Evolutionary conservation across 352 stramenopile species (phyloP), one percentile per base, ranked within the genome.

Genomic region (Pythium coloratum): DNA sequence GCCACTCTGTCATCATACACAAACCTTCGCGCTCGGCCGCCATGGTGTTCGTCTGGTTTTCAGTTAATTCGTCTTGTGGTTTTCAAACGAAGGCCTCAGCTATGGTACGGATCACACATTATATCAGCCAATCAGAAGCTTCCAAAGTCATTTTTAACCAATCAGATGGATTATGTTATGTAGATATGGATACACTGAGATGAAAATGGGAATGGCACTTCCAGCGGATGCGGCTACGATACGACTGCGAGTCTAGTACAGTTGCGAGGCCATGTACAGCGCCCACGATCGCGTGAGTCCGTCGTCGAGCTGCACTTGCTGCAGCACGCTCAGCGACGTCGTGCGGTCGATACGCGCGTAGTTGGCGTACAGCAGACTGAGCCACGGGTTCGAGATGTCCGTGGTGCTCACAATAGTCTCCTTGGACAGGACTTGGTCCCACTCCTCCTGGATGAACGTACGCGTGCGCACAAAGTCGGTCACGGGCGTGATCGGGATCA

Each of bases 271-370:
- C 66, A 86, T 83, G 75, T 94, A 94, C 18, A 94, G 68, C 18
- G 86, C 86, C 86, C 86, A 94, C 20, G 86, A 91, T n/a, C 77
- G 82, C 24, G 86, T 88, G 51, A 94, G 81, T 0, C 86, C 86
- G 61, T 92, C 76, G 73, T 91, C 85, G 71, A 94, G 79, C 6
- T 73, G 61, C 49, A 72, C 78, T 18, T 82, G 71, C 67, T 87
- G 77, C 55, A 94, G 82, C 62, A 86, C 78, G 1, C 66, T 44
- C n/a, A 92, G 55, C 0, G 84, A 77, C 3, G 59, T 51, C 0
- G 64, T 55, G 54, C 73, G 76, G 62, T 70, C 57, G 64, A 92
- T 54, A 7, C 72, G 75, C 50, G 86, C 86, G 59, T 91, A 91
- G 72, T 90, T 94, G 64, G 81, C 69, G 46, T 84, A 91, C 46